Conservation (phyloP, 768 basidiomycete genomes). For the Lactifluus volemus region DNA sequence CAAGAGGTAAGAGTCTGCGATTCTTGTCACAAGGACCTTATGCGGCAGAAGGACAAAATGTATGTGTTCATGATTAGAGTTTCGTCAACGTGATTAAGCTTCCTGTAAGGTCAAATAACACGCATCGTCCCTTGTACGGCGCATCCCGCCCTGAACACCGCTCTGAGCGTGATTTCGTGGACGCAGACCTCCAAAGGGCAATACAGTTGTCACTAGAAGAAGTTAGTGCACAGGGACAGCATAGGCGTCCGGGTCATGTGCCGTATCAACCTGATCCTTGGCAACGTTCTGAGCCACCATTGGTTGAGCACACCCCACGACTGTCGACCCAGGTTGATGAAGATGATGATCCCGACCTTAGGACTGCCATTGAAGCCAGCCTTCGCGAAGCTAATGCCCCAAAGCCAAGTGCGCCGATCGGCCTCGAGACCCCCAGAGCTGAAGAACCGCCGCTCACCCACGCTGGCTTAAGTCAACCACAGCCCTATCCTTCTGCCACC, state of each 20-base stretch:
- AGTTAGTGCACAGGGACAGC: conserved; percentile 38
- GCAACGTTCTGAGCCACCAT: conserved; percentile 62
- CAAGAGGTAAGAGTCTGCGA: conserved; percentile 95
- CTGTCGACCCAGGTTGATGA: conserved; percentile 37
- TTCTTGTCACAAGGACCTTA: conserved; percentile 72
- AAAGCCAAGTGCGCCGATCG: conserved; percentile 68
- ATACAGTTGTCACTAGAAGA: conserved; percentile 89
- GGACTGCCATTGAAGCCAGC: conserved; percentile 92
- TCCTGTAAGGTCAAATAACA: conserved; percentile 24
- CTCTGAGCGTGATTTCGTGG: conserved; percentile 53
- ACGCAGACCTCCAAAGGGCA: conserved; percentile 87
- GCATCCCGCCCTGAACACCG: conserved; percentile 46
- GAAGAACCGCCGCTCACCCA: conserved; percentile 34
- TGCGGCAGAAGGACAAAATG: conserved; percentile 52
- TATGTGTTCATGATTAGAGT: conserved; percentile 27
- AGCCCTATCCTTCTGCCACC: conserved; percentile 37
- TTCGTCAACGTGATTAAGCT: conserved; percentile 19
- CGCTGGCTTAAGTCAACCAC: conserved; percentile 32
- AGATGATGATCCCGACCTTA: conserved; percentile 88
- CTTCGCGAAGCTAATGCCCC: conserved; percentile 77
- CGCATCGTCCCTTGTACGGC: conserved; percentile 46
- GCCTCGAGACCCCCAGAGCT: conserved; percentile 40
- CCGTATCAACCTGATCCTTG: conserved; percentile 53
- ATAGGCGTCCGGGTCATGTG: conserved; percentile 54
- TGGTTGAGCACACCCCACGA: conserved; percentile 33